Evolutionary conservation across 257 asterid genomes (phyloP), one percentile per base, ranked within the genome.

Genomic region (Nicotiana undulata): DNA sequence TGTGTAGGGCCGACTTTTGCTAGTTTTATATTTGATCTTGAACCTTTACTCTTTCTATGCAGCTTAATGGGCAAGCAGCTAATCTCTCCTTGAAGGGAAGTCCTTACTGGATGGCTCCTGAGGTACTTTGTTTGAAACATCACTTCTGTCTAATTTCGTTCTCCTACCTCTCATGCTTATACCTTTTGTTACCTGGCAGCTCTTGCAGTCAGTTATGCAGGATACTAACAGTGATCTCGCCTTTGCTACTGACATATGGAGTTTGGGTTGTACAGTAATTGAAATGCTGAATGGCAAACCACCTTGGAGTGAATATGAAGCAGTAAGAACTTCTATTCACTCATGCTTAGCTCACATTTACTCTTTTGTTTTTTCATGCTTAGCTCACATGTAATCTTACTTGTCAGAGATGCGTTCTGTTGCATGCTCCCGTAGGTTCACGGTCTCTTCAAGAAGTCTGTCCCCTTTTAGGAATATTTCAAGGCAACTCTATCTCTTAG

Each of bases 41-140:
- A 76, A 83, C 40, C 26, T 67, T 80, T 51, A 13, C 49, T 81
- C 63, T 59, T 75, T 82, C 79, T 80, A 20, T 88, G 87, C 91
- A 93, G 98, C 90, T 93, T 76, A 88, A 81, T 56, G 97, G 94
- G 70, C 94, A 90, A 84, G 88, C 88, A 11, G 91, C 91, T 56
- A 80, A 86, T 85, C 97, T 94, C 84, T 94, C 98, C 11, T 55
- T 94, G 81, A 94, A 91, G 89, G 98, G 98, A 77, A 94, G 98
- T 88, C 97, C 98, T 31, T 89, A 92, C 82, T 94, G 98, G 98
- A 81, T 94, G 90, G 98, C 98, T 81, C 98, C 97, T 34, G 98
- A 94, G 98, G 97, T 93, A 85, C 56, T 67, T 78, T 37, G 32
- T 16, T 63, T 65, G 66, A 65, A 53, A 81, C 55, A 83, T 75